Percentiles rank a stretch among this genome's conserved stretches.
Evolutionary conservation across 768 basidiomycete genomes (phyloP).

Genomic region (Cystofilobasidium bisporidii): DNA sequence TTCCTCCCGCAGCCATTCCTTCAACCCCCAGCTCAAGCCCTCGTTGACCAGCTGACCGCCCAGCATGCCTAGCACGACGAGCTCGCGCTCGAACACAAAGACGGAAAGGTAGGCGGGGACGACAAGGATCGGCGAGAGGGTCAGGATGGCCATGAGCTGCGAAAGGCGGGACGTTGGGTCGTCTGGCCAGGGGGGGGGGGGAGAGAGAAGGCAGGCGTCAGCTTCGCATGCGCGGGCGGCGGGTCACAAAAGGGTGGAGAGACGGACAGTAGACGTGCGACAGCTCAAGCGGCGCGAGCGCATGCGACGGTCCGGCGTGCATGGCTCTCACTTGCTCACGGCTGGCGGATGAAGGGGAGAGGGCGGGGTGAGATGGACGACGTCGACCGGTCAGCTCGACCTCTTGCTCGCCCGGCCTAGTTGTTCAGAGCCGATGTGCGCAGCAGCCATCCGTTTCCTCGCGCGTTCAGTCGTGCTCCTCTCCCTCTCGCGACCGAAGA

Average conservation of each 20-base stretch:
- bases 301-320: neutral
- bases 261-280: slow-evolving; percentile 19
- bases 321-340: too few relatives aligned
- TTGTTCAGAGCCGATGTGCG: too few relatives aligned
- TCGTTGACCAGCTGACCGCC: slow-evolving; percentile 27
- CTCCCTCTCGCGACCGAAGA: too few relatives aligned
- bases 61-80: slow-evolving; percentile 22
- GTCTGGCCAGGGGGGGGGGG: neutral
- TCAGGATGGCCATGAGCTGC: slow-evolving; percentile 19
- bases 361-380: too few relatives aligned
- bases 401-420: too few relatives aligned
- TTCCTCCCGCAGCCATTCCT: slow-evolving; percentile 11
- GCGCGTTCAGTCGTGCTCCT: too few relatives aligned
- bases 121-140: slow-evolving; percentile 27
- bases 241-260: too few relatives aligned
- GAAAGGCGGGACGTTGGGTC: neutral
- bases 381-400: too few relatives aligned
- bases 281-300: slow-evolving; percentile 21
- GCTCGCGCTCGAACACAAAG: slow-evolving; percentile 25
- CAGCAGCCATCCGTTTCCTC: too few relatives aligned
- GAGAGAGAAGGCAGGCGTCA: neutral
- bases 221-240: neutral
- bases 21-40: slow-evolving; percentile 10
- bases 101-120: slow-evolving; percentile 25
- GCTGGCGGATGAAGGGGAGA: too few relatives aligned